Evolutionary conservation across 2,329 filamentous ascomycete genomes (phyloP).

Genomic region (Penicillium griseofulvum): DNA sequence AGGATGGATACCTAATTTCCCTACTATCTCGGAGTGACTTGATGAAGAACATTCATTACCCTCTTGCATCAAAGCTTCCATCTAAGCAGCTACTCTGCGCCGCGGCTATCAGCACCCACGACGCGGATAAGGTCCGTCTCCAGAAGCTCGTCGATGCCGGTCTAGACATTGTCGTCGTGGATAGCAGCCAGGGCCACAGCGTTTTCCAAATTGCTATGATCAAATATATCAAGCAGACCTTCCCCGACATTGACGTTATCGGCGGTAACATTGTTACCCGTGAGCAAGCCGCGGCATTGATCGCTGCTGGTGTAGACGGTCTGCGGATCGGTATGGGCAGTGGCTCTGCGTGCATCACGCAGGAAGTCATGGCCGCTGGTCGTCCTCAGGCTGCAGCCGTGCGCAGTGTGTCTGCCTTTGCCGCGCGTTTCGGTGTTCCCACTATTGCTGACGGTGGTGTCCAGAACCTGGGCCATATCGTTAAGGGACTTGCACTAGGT

Average conservation of each 20-base stretch:
- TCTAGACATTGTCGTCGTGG: conserved; percentile 89
- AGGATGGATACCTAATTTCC: conserved; percentile 79
- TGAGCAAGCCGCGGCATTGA: conserved; percentile 88
- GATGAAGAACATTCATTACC: conserved; percentile 98
- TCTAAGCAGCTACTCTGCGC: conserved; percentile 97
- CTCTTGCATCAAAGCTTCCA: conserved; percentile 90
- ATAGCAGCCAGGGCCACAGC: conserved; percentile 96
- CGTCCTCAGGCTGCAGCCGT: conserved; percentile 93
- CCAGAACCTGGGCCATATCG: conserved; percentile 97
- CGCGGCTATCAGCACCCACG: conserved; percentile 90
- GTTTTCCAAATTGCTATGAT: conserved; percentile 99
- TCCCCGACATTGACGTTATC: conserved; percentile 86
- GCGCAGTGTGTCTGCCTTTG: conserved; percentile 84
- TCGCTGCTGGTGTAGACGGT: conserved; percentile 91
- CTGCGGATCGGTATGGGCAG: conserved; percentile 98
- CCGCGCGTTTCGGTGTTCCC: conserved; percentile 88
- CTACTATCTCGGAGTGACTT: conserved; percentile 91
- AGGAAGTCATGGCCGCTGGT: conserved; percentile 99
- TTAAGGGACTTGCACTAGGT: conserved; percentile 93
- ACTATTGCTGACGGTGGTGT: conserved; percentile 98
- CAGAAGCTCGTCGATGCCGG: conserved; percentile 89
- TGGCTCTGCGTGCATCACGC: conserved; percentile 96
- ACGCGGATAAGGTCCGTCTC: conserved; percentile 84
- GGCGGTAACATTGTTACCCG: conserved; percentile 97
- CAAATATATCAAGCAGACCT: conserved; percentile 87